Evolutionary conservation across 75 land plant species (phyloP).

Genomic region (Azolla pinnata): DNA sequence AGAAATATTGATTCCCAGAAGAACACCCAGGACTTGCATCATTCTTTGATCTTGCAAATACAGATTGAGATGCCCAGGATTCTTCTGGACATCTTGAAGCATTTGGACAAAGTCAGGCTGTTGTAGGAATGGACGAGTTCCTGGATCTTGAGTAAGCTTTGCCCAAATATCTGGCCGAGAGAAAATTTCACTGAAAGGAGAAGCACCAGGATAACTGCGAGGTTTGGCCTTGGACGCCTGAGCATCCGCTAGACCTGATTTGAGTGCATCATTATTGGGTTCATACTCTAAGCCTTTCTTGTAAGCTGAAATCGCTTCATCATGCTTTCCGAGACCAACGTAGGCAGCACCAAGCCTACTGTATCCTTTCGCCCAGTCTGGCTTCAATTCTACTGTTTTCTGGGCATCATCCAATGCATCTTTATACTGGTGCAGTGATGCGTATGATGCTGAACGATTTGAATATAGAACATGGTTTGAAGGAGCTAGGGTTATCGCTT

Average conservation of each 20-base stretch:
- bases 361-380: constrained; percentile 93
- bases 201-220: constrained; percentile 8
- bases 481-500: constrained; percentile 72
- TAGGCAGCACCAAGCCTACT: constrained; percentile 89
- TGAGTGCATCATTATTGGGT: constrained; percentile 70
- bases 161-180: constrained; percentile 89
- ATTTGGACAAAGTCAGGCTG: constrained; percentile 89
- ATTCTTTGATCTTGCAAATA: constrained; percentile 73
- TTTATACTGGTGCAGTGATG: constrained; percentile 64
- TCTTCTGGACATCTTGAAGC: constrained; percentile 73
- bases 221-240: constrained; percentile 33
- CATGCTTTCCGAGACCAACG: constrained; percentile 46
- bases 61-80: constrained; percentile 59
- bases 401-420: constrained; percentile 77
- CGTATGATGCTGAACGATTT: constrained; percentile 93
- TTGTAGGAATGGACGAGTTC: constrained; percentile 53
- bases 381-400: constrained; percentile 84
- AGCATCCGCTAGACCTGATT: constrained; percentile 78
- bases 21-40: constrained; percentile 79
- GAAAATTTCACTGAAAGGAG: constrained; percentile 71
- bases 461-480: constrained; percentile 90
- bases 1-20: constrained; percentile 58
- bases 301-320: constrained; percentile 68
- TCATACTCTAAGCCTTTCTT: constrained; percentile 74
- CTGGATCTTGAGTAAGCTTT: constrained; percentile 75